phyloP scores from a whole-genome alignment of 148 eudicot species.

The Camellia lanceoleosa region DNA sequence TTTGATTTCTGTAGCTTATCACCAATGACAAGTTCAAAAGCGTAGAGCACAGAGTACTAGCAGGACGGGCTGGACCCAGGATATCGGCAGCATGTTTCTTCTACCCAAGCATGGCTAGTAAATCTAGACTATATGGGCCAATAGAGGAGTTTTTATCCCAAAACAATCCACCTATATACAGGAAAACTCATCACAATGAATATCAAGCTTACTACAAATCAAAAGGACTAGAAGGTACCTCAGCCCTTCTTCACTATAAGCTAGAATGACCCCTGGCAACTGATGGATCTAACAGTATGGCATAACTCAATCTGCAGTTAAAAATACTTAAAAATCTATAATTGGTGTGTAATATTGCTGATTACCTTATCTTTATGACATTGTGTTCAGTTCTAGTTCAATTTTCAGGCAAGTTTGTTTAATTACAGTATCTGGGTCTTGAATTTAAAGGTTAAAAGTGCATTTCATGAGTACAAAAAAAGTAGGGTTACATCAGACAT shows the following conservation, averaged over 20 bases:
- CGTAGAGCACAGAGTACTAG: constrained; percentile 80
- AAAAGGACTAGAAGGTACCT: constrained; percentile 55
- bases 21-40: constrained; percentile 80
- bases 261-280: constrained; percentile 11
- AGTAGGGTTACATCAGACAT: not conserved
- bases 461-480: not conserved
- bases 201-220: constrained; percentile 47
- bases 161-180: constrained; percentile 42
- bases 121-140: constrained; percentile 35
- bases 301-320: not conserved
- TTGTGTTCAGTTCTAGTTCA: not conserved
- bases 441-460: not conserved
- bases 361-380: not conserved
- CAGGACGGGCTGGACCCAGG: constrained; percentile 52
- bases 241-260: constrained; percentile 62
- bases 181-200: constrained; percentile 43
- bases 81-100: constrained; percentile 74
- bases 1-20: constrained; percentile 46
- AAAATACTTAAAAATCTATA: not conserved
- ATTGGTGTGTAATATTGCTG: not conserved
- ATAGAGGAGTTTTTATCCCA: constrained; percentile 50
- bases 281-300: not conserved
- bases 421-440: not conserved
- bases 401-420: not conserved
- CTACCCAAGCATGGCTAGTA: constrained; percentile 50